phyloP scores from a whole-genome alignment of 2,329 filamentous ascomycete genomes.

The Colletotrichum simmondsii region DNA sequence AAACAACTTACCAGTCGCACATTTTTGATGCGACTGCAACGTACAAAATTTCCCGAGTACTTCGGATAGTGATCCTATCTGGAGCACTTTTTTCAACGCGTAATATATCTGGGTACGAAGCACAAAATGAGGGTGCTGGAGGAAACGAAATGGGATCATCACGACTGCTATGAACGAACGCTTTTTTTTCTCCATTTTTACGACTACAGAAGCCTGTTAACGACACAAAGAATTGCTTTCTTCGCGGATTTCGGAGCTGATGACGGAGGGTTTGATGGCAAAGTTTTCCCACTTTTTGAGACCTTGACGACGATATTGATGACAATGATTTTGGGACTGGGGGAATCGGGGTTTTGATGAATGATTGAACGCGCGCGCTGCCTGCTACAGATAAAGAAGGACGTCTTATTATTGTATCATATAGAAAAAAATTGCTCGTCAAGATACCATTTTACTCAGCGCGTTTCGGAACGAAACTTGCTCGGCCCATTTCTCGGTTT shows the following conservation, averaged over 20 bases:
- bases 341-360: not conserved
- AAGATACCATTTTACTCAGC: conserved; percentile 24
- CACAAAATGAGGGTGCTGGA: not conserved
- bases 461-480: not conserved
- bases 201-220: conserved; percentile 27
- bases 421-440: conserved; percentile 23
- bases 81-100: not conserved
- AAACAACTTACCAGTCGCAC: not conserved
- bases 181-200: not conserved
- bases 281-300: not conserved
- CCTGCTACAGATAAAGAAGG: conserved; percentile 16
- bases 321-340: conserved; percentile 7
- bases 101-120: not conserved
- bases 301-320: conserved; percentile 13
- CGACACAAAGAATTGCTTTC: conserved; percentile 14
- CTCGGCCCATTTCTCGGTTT: not conserved
- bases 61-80: not conserved
- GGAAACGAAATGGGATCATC: not conserved
- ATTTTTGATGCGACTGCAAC: conserved; percentile 31
- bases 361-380: conserved; percentile 15
- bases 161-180: conserved; percentile 26
- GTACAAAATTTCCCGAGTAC: not conserved
- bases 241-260: conserved; percentile 3
- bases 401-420: conserved; percentile 22
- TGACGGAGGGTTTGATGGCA: not conserved